Base-by-base conservation (phyloP, 73 alveolate species). In the Tetrahymena elliotti region DNA sequence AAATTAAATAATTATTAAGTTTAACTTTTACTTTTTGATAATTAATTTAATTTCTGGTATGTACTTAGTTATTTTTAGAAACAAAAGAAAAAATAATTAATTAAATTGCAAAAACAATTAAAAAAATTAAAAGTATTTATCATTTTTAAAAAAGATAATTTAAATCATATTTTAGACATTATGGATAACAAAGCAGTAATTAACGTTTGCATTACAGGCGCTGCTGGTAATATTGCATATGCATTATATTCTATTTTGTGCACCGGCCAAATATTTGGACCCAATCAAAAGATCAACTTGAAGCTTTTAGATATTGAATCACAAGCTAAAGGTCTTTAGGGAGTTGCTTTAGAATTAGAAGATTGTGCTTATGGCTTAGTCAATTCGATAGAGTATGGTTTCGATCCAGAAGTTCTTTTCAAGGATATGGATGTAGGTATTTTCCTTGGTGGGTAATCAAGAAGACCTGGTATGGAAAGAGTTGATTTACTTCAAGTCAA, bases 401-500 rank as follows among this genome's bases (percentile, higher is more conserved):
- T 98, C 15, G 99, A 98, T 83, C 98, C 99, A 27, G 95, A 94
- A 38, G 99, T 95, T 82, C 98, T 97, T 11, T 98, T 98, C 94
- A 98, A 97, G 96, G 99, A 98, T 93, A 97, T 98, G 82, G 99
- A 98, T 95, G 95, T 98, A 40, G 98, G 95, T 15, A 96, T 98
- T 68, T 98, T 98, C 96, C 96, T 98, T 38, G 99, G 99, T 16
- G 99, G 99, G 8, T 95, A 96, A 93, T 98, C 99, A 33, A 92
- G 99, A 54, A 96, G 94, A 54, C 98, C 99, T 12, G 99, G 99
- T 38, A 98, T 97, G 99, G 98, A 98, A 97, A 96, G 99, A 94
- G 98, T 97, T 93, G 99, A 98, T 83, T 97, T 98, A 36, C 96
- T 98, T 33, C 95, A 96, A 93, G 95, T 95, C 93, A 98, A 98